phyloP scores from a whole-genome alignment of 768 basidiomycete species.

The Pleurotus platypus region DNA sequence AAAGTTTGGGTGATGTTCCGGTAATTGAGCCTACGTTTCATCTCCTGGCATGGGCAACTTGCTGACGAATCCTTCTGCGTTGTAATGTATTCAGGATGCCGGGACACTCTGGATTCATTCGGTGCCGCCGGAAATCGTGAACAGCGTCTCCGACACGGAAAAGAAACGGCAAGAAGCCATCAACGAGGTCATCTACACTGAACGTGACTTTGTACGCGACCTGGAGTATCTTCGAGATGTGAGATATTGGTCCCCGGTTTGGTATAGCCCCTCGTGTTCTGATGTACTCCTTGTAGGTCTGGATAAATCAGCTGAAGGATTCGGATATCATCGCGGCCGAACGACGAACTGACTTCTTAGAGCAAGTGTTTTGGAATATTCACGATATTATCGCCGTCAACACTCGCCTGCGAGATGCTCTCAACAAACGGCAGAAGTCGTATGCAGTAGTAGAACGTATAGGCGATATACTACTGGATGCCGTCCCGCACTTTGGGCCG shows the following conservation, averaged over 20 bases:
- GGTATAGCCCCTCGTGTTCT: background rate
- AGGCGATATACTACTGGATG: slow-evolving; percentile 86
- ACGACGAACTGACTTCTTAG: slow-evolving; percentile 79
- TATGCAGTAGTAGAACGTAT: slow-evolving; percentile 91
- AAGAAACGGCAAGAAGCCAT: slow-evolving; percentile 97
- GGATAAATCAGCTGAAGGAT: slow-evolving; percentile 85
- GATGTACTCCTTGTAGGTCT: slow-evolving; percentile 46
- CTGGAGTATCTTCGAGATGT: slow-evolving; percentile 98
- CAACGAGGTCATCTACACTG: slow-evolving; percentile 93
- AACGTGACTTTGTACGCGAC: slow-evolving; percentile 96
- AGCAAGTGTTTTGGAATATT: slow-evolving; percentile 98
- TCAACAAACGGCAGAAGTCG: slow-evolving; percentile 93
- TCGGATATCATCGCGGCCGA: slow-evolving; percentile 70
- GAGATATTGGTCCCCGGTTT: slow-evolving; percentile 22
- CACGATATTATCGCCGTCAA: slow-evolving; percentile 92
- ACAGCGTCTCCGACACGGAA: slow-evolving; percentile 88
- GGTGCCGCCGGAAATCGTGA: slow-evolving; percentile 90
- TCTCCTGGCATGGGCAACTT: background rate
- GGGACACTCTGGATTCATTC: slow-evolving; percentile 95
- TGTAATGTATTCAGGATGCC: slow-evolving; percentile 25
- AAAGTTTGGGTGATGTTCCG: slow-evolving; percentile 77
- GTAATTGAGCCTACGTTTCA: slow-evolving; percentile 39
- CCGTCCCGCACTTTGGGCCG: slow-evolving; percentile 83
- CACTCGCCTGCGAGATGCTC: slow-evolving; percentile 83
- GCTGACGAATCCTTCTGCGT: background rate